A percentile compares a stretch with the other conserved stretches of the same genome.
phyloP scores from a whole-genome alignment of 805 yeast species.

The Candida takata region DNA sequence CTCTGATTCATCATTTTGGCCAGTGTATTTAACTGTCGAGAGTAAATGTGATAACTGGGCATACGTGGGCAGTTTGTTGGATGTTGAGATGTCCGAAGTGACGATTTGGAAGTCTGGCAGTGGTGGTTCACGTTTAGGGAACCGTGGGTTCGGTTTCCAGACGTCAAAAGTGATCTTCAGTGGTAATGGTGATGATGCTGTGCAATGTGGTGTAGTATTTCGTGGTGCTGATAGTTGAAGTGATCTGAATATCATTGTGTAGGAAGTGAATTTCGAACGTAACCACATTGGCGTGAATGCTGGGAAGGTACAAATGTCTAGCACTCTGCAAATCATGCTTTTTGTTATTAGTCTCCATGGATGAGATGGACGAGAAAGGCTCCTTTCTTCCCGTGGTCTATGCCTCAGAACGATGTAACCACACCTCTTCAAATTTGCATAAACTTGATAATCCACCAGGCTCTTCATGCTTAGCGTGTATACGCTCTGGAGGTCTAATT shows the following conservation, averaged over 20 bases:
- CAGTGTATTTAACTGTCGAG: slow-evolving; percentile 1
- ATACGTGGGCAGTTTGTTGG: slow-evolving; percentile 39
- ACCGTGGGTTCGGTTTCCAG: slow-evolving; percentile 77
- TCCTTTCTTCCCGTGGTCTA: slow-evolving; percentile 6
- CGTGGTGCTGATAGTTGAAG: slow-evolving; percentile 22
- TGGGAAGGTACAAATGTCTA: background rate
- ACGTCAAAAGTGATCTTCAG: slow-evolving; percentile 43
- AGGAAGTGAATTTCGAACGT: slow-evolving; percentile 18
- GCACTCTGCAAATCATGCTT: background rate
- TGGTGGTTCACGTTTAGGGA: slow-evolving; percentile 64
- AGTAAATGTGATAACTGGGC: slow-evolving; percentile 34
- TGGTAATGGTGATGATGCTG: background rate
- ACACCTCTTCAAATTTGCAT: slow-evolving; percentile 63
- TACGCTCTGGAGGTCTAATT: slow-evolving; percentile 54
- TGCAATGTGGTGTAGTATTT: slow-evolving; percentile 17
- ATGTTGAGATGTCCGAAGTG: slow-evolving; percentile 44
- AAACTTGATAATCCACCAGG: slow-evolving; percentile 56
- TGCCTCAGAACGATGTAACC: slow-evolving; percentile 60
- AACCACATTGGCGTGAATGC: slow-evolving; percentile 13
- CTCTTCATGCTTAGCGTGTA: slow-evolving; percentile 44
- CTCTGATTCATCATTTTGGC: slow-evolving; percentile 22
- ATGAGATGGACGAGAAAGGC: no score
- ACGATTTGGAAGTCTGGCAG: slow-evolving; percentile 69
- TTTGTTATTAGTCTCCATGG: background rate
- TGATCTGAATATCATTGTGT: slow-evolving; percentile 25